Evolutionary conservation across 2,329 filamentous ascomycete genomes (phyloP), one percentile per base, ranked within the genome.

Genomic region (Pseudopyrenochaeta lycopersici): DNA sequence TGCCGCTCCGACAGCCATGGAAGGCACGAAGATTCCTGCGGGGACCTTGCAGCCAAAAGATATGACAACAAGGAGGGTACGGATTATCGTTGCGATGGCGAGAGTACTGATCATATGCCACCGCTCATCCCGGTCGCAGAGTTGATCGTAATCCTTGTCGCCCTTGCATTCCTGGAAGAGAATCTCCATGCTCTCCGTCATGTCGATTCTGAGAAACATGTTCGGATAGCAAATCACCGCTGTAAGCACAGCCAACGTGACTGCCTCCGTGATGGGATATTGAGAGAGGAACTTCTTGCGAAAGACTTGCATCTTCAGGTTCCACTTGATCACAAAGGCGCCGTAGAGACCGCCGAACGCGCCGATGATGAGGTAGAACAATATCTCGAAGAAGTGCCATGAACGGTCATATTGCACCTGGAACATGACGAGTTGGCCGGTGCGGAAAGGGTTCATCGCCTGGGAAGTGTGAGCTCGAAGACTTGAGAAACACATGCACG

Each of bases 131-230:
- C 78, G 85, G 74, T 97, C 90, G 82, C 95, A 99, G 14, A 99
- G 85, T 5, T 90, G 90, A 59, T 96, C 87, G 64, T 97, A 97
- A 70, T 94, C 91, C 72, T 96, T 90, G 17, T 84, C 88, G 4
- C 90, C 92, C 70, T 96, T 91, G 66, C 95, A 99, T 72, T 99
- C 95, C 12, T 90, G 84, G 75, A 99, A 99, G 10, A 99, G 80
- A 59, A 97, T 96, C 74, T 98, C 93, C 95, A 99, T 98, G 80
- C 92, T 97, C 79, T 98, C 94, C 0, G 95, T 97, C 95, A 99
- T 98, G 77, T 99, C 96, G 67, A 98, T 97, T 49, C 91, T 85
- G 51, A 99, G 74, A 62, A 99, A 98, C 74, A 90, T 92, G 67
- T 99, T 99, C 1, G 94, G 95, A 70, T 96, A 99, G 76, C 94